phyloP scores from a whole-genome alignment of 2,329 filamentous ascomycete species.

The Botrytis pseudocinerea region DNA sequence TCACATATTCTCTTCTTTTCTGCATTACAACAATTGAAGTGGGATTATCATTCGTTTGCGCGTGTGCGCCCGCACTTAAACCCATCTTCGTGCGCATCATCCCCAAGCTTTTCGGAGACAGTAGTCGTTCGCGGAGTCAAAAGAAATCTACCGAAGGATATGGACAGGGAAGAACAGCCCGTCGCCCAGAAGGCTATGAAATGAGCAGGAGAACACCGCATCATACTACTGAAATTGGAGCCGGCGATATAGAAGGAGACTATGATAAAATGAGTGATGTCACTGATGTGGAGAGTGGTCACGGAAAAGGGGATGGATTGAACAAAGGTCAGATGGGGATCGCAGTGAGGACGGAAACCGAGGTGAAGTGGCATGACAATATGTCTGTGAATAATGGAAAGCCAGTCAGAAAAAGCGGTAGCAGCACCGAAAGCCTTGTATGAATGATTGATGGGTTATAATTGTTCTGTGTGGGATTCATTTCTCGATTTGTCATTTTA shows the following conservation, averaged over 20 bases:
- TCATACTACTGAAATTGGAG: conserved; percentile 8
- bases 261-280: conserved; percentile 12
- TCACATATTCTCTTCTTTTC: conserved; percentile 21
- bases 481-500: neutral
- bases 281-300: neutral
- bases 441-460: neutral
- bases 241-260: neutral
- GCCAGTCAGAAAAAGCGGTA: neutral
- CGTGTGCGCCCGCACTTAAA: conserved; percentile 23
- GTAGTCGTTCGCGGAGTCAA: neutral
- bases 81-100: conserved; percentile 20
- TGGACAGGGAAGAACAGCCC: conserved; percentile 4
- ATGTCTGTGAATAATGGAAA: neutral
- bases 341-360: neutral
- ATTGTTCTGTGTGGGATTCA: neutral
- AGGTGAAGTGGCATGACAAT: conserved; percentile 3
- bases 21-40: conserved; percentile 24
- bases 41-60: conserved; percentile 24
- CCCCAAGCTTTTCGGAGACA: conserved; percentile 18
- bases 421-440: conserved; percentile 15
- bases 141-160: neutral
- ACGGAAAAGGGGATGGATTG: neutral
- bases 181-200: conserved; percentile 6
- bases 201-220: neutral
- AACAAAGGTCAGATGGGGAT: neutral